Base-by-base conservation (phyloP, 805 yeast genomes). In the Lipomyces sp. region DNA sequence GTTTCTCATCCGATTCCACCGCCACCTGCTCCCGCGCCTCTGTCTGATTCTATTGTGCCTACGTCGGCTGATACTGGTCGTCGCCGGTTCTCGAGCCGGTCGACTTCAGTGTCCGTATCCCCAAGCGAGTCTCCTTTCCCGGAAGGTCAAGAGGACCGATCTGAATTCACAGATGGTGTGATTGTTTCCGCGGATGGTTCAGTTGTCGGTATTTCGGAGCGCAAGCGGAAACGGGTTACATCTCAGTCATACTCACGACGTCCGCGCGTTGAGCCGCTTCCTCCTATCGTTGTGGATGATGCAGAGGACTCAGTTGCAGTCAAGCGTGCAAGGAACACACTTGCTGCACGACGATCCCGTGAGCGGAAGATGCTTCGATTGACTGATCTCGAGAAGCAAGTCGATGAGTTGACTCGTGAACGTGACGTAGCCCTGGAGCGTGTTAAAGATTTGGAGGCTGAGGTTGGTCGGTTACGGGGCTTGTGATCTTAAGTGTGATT, bases 321-420 rank as follows among this genome's bases (percentile, higher is more conserved):
- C 74, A 94, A 94, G 81, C 88, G 98, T 77, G 98, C 98, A 7
- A 42, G 48, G 48, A 94, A 95, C 84, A 94, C 94, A n/a, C 79
- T 87, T 59, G 97, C 92, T 77, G 98, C 98, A 72, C 87, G 98
- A 78, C 85, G 97, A 77, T 92, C 97, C 42, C 84, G 98, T 74
- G 97, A 97, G 42, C 86, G 97, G 77, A 92, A 93, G 79, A 87
- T 90, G 87, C 90, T 90, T 77, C 86, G 96, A 78, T 90, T 93
- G 91, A 74, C 79, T 67, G 94, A 90, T 77, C 81, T 93, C 76
- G 98, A 93, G 79, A 85, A 79, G 32, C 87, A 86, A 77, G 95
- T 92, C 62, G 91, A 87, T 71, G 83, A 78, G 39, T 81, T 93
- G 70, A 37, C 39, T 18, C 13, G 15, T 29, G 71, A 67, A 55